Conservation (phyloP, 495 filamentous ascomycete species). For the Aspergillus coremiiformis region DNA sequence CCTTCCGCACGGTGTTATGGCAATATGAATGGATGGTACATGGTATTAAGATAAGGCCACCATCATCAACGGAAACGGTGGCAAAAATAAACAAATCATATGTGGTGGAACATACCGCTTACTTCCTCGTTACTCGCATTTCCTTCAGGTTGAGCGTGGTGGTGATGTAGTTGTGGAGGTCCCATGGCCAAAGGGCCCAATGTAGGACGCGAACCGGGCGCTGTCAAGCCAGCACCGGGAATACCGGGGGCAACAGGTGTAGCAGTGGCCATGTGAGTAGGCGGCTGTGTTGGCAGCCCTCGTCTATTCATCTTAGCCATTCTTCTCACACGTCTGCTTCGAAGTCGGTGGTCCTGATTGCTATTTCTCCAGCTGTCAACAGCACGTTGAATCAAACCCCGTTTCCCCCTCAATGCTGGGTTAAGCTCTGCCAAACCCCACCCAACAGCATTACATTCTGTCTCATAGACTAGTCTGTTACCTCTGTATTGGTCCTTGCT, state of each 20-base stretch:
- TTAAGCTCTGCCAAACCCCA: constrained; percentile 95
- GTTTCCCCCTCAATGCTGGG: constrained; percentile 80
- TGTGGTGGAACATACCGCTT: constrained; percentile 88
- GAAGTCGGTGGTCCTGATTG: constrained; percentile 86
- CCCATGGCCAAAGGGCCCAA: constrained; percentile 57
- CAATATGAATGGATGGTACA: background rate
- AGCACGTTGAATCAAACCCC: constrained; percentile 90
- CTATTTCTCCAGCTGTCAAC: constrained; percentile 99
- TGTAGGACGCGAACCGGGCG: constrained; percentile 39
- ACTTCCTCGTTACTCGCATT: constrained; percentile 75
- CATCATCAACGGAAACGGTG: constrained; percentile 7
- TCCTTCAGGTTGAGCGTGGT: constrained; percentile 71
- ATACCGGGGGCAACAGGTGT: constrained; percentile 47
- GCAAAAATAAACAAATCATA: constrained; percentile 39
- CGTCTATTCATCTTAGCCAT: constrained; percentile 93
- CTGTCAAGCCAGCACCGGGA: constrained; percentile 37
- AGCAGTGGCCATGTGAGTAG: constrained; percentile 49
- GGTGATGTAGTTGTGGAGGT: constrained; percentile 63
- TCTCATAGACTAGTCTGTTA: constrained; percentile 92
- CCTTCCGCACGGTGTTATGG: background rate
- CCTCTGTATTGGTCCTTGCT: constrained; percentile 92
- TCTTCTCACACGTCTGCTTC: constrained; percentile 82
- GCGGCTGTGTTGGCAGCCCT: constrained; percentile 35
- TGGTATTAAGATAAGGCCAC: constrained; percentile 4
- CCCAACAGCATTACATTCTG: constrained; percentile 95